Base-by-base conservation (phyloP, 352 stramenopile species). In the Globisporangium radiosum region DNA sequence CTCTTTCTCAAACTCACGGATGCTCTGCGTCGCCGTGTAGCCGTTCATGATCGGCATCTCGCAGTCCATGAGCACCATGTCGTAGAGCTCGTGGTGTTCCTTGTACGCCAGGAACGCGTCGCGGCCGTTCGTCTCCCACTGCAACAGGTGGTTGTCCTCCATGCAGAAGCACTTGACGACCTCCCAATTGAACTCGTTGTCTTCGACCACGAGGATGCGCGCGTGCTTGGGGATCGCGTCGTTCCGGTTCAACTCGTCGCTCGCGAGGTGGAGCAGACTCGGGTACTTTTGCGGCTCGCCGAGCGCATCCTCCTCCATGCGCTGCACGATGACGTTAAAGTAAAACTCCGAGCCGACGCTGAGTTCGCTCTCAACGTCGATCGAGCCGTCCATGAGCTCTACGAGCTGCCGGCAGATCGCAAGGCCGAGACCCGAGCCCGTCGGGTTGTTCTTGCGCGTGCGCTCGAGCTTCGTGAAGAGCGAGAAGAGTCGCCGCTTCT, bases 171-270 rank as follows among this genome's bases (percentile, higher is more conserved):
- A 91, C 57, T 93, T 94, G 47, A 95, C 83, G 7, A 95, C 85
- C 69, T 95, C 85, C 87, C 85, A 94, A 50, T 95, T 95, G 62
- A 95, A 94, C 52, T 95, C 85, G 50, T 95, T 95, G 66, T 95
- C 87, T 72, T 95, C 87, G 7, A 92, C 84, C 9, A 92, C 80
- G 59, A 94, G 68, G 47, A 94, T 92, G 0, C 81, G 74, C 47
- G 84, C 83, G 59, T 89, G 76, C 7, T 81, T 85, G 3, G 81
- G 83, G 17, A 91, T 72, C 25, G 25, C 49, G 49, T 69, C 66
- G n/a, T 73, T 64, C 19, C 52, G 52, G 38, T 15, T 44, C 14
- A 56, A 38, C 10, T 42, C 39, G 25, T 51, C 37, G 37, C 50
- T 62, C 19, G 60, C 60, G 17, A 62, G 36, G 19, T 59, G 55